Evolutionary conservation across 257 asterid species (phyloP), one percentile per base, ranked within the genome.

Genomic region (Primulina eburnea): DNA sequence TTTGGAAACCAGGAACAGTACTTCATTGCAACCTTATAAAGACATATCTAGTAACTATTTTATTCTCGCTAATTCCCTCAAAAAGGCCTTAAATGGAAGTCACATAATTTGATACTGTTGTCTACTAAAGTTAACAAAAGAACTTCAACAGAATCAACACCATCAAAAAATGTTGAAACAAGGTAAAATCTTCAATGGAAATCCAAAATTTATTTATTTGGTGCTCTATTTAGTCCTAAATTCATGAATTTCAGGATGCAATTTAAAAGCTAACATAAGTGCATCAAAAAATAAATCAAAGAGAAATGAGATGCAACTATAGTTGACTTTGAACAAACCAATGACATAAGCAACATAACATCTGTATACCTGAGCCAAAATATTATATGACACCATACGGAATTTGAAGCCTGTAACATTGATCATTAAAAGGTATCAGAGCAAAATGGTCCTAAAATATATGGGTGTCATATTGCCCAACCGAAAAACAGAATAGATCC

Each of bases 321-420:
- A 11, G 53, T 56, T 43, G 60, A 61, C 14, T 61, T 30, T 20
- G 58, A 62, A 62, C 57, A 64, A 17, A 58, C 52, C 32, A 18
- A 72, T 64, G 62, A 70, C 59, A 55, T 37, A 52, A 24, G 8
- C 30, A 53, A 70, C 14, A 6, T 58, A 69, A 57, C 60, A 38
- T 38, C 21, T 17, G n/a, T 69, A 63, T 80, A 92, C 97, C 97
- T 90, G 99, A 74, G 96, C 97, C 85, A 93, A 80, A 67, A 89
- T 81, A 79, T 93, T 93, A 72, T 93, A 93, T 29, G 99, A 90
- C 20, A 89, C 93, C 52, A 93, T 81, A 67, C 95, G 82, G 85
- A 93, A 89, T 70, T 73, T 89, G 79, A 74, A 79, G 76, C 88
- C 98, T 93, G 95, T 5, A 71, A 78, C 4, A 59, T 32, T 50